phyloP scores from a whole-genome alignment of 1,139 yeast genomes.

The Saccharomyces hybrid region DNA sequence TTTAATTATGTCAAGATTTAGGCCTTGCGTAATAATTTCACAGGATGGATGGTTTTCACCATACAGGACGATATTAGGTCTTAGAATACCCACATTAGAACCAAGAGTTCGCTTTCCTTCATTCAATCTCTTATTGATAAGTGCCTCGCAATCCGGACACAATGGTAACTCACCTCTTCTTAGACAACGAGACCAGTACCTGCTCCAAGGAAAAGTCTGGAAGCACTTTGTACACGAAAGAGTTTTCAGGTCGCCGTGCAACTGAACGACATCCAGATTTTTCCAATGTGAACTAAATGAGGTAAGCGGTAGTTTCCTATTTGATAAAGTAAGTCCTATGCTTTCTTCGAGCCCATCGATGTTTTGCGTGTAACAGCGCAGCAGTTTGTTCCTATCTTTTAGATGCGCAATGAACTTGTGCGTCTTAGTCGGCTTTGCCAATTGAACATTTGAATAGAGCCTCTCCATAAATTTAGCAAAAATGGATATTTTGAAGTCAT shows the following conservation, averaged over 20 bases:
- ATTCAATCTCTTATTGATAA: slow-evolving; percentile 36
- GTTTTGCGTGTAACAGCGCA: slow-evolving; percentile 79
- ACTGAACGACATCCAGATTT: slow-evolving; percentile 66
- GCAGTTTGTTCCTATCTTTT: slow-evolving; percentile 56
- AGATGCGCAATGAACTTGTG: slow-evolving; percentile 67
- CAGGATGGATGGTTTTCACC: slow-evolving; percentile 86
- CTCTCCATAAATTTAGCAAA: slow-evolving; percentile 57
- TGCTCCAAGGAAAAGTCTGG: slow-evolving; percentile 52
- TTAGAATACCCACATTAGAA: slow-evolving; percentile 62
- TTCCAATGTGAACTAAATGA: slow-evolving; percentile 38
- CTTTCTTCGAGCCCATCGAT: slow-evolving; percentile 40
- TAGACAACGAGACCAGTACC: slow-evolving; percentile 39
- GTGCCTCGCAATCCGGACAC: slow-evolving; percentile 47
- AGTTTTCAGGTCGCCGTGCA: slow-evolving; percentile 81
- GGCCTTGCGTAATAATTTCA: slow-evolving; percentile 65
- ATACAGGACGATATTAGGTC: slow-evolving; percentile 79
- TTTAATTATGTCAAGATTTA: slow-evolving; percentile 53
- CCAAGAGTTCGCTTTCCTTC: slow-evolving; percentile 63
- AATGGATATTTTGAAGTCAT: slow-evolving; percentile 46
- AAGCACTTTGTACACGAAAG: slow-evolving; percentile 69
- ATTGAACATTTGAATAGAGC: slow-evolving; percentile 51
- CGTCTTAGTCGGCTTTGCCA: slow-evolving; percentile 75
- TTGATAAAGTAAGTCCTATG: slow-evolving; percentile 29
- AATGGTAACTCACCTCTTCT: slow-evolving; percentile 38
- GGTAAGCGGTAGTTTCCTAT: neutral